Base-by-base conservation (phyloP, 148 eudicot species). In the Rhododendron vialii region DNA sequence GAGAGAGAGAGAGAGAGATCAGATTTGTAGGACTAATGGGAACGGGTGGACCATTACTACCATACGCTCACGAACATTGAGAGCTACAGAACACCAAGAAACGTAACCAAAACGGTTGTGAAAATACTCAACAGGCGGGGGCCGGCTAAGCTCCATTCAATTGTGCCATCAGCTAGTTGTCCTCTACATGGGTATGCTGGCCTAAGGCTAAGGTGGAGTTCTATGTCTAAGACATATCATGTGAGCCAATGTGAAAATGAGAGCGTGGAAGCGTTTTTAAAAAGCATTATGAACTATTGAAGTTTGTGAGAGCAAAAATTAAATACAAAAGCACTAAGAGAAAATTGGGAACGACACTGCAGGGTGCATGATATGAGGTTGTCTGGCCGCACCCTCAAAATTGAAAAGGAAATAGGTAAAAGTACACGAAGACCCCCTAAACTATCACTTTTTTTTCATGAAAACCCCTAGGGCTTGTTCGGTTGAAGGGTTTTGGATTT, bases 11-110 rank as follows among this genome's bases (percentile, higher is more conserved):
- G 51, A 50, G 85, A 83, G 6, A 84, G 63, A 53, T 5, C 7
- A 78, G 77, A 85, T 85, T 85, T 78, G 87, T 78, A 41, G 28
- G 76, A 85, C 47, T 51, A 5, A 5, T 47, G 28, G 87, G 76
- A 17, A 75, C 26, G 24, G 77, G 47, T 85, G 87, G 87, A 78
- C 87, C 87, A 78, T 57, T 59, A 55, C 38, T 24, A 63, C 28
- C 69, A 24, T 63, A 63, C n/a, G 28, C 28, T 63, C 3, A 12
- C 59, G 4, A 84, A 15, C 78, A 26, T 67, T 67, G 74, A 67
- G 74, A 67, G 17, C 74, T 26, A 67, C 74, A 28, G 28, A 67
- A 67, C 35, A 67, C 74, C 4, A n/a, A n/a, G 73, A 67, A 67
- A 67, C 6, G 35, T 26, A 9, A 10, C 74, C 74, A 2, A n/a